Percentiles rank a stretch among this genome's conserved stretches.
Evolutionary conservation across 2,329 filamentous ascomycete genomes (phyloP).

Genomic region (Cucurbitaria berberidis): DNA sequence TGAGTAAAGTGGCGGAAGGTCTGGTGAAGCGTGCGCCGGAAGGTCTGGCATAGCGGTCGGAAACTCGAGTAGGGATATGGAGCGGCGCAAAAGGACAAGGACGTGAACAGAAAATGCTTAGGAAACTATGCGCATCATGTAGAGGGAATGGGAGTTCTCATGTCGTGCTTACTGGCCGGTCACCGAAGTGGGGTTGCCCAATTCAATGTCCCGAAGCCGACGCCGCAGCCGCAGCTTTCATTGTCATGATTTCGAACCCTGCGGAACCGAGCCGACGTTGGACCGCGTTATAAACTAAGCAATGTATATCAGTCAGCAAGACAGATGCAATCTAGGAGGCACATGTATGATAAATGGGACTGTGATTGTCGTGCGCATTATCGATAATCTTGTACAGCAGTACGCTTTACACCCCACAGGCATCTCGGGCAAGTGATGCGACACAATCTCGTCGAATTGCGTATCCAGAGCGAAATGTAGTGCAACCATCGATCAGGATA

Average conservation of each 20-base stretch:
- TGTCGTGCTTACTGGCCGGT: neutral
- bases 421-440: no score
- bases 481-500: neutral
- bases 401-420: no score
- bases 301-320: conserved; percentile 15
- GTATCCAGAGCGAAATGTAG: no score
- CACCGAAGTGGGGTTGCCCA: conserved; percentile 1
- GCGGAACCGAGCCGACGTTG: conserved; percentile 30
- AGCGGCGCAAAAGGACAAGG: neutral
- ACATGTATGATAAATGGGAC: no score
- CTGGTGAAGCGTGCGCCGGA: conserved; percentile 61
- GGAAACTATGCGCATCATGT: conserved; percentile 8
- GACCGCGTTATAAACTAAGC: conserved; percentile 13
- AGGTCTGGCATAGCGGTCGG: conserved; percentile 57
- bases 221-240: conserved; percentile 15
- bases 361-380: no score
- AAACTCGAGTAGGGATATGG: neutral
- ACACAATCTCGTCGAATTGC: no score
- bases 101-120: neutral
- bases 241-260: conserved; percentile 19
- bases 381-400: no score
- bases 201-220: conserved; percentile 13
- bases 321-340: no score
- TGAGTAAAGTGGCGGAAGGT: conserved; percentile 60
- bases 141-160: neutral